These are phyloP conservation scores for Thalia dealbata DNA, from an alignment of 176 grass and related monocot species.

Conservation along the genomic window DNA sequence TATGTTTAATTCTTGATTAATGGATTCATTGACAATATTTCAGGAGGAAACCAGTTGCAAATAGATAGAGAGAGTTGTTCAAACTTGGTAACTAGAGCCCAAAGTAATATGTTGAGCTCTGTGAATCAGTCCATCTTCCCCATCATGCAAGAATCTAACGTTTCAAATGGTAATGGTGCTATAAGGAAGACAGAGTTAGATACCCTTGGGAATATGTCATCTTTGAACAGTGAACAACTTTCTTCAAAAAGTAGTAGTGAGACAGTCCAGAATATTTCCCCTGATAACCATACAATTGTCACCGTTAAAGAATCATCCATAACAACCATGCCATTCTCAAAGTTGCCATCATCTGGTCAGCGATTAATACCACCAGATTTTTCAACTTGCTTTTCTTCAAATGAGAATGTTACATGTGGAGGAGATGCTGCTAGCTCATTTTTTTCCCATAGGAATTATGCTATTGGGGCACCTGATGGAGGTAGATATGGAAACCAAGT, in stretches of 20 bases:
- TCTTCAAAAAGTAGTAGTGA: conserved; percentile 20
- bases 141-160: conserved; percentile 26
- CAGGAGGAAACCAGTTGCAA: conserved; percentile 9
- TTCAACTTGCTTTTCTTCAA: conserved; percentile 21
- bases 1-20: conserved; percentile 21
- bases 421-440: conserved; percentile 18
- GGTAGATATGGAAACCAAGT: conserved; percentile 20
- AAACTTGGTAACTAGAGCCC: conserved; percentile 22
- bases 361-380: conserved; percentile 19
- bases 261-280: conserved; percentile 11
- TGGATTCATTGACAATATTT: conserved; percentile 14
- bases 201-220: conserved; percentile 22
- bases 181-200: conserved; percentile 22
- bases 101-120: conserved; percentile 17
- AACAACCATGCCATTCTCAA: conserved; percentile 22
- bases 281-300: conserved; percentile 22
- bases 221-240: conserved; percentile 19
- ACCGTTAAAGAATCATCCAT: conserved; percentile 17
- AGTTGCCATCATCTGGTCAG: conserved; percentile 21
- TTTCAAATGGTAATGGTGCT: conserved; percentile 11
- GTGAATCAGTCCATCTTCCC: conserved; percentile 8
- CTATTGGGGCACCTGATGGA: conserved; percentile 25
- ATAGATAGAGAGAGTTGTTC: conserved; percentile 20
- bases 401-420: conserved; percentile 26
- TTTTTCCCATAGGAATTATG: conserved; percentile 24